These are phyloP conservation scores for Diaporthe ilicicola DNA, from an alignment of 2,329 filamentous ascomycete genomes.

Conservation along the genomic window DNA sequence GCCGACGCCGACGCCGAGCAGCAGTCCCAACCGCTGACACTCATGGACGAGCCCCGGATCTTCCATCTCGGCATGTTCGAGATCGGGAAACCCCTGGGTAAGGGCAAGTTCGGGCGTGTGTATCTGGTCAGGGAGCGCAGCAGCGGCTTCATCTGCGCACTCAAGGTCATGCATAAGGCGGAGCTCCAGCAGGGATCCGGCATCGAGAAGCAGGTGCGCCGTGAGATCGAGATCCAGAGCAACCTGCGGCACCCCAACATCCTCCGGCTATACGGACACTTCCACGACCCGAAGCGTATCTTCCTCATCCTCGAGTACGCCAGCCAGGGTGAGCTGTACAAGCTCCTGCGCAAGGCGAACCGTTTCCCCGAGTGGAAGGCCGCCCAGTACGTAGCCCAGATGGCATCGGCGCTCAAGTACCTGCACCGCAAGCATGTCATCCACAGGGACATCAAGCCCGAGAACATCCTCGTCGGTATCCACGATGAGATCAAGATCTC, in stretches of 20 bases:
- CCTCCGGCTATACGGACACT: slow-evolving; percentile 83
- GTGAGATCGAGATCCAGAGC: slow-evolving; percentile 90
- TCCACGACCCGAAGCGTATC: slow-evolving; percentile 88
- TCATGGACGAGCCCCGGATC: slow-evolving; percentile 61
- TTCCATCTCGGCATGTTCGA: slow-evolving; percentile 96
- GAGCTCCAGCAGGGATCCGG: slow-evolving; percentile 79
- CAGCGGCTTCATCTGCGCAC: slow-evolving; percentile 83
- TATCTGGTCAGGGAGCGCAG: slow-evolving; percentile 84
- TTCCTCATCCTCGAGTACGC: slow-evolving; percentile 90
- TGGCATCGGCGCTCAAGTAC: slow-evolving; percentile 89
- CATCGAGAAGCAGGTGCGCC: slow-evolving; percentile 86
- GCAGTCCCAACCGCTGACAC: slow-evolving; percentile 61
- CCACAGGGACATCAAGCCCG: slow-evolving; percentile 96
- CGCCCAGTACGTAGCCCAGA: slow-evolving; percentile 87
- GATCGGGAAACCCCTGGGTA: slow-evolving; percentile 85
- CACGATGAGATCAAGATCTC: slow-evolving; percentile 99
- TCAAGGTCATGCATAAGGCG: slow-evolving; percentile 87
- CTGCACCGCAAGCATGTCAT: slow-evolving; percentile 97
- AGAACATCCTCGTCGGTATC: slow-evolving; percentile 95
- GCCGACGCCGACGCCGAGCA: slow-evolving; percentile 59
- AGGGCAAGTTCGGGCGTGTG: slow-evolving; percentile 87
- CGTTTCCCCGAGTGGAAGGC: slow-evolving; percentile 88
- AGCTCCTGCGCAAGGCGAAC: slow-evolving; percentile 80
- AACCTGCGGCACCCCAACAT: slow-evolving; percentile 89
- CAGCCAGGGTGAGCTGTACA: slow-evolving; percentile 86